These are phyloP conservation scores for Leucocoprinus sp. DNA, from an alignment of 768 basidiomycete genomes.

Conservation along the genomic window DNA sequence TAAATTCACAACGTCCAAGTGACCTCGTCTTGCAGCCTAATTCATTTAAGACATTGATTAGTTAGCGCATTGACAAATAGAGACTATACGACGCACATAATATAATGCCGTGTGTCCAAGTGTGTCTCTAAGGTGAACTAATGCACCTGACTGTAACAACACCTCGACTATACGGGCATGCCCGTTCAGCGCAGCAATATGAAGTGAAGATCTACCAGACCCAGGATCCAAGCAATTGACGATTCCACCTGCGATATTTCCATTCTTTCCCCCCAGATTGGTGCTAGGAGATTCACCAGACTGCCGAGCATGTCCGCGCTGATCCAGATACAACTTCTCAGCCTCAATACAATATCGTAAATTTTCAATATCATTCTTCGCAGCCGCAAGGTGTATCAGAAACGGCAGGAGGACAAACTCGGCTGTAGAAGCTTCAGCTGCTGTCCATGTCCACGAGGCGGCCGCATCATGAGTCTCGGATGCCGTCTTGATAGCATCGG, in stretches of 20 bases:
- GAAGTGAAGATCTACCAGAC: constrained; percentile 69
- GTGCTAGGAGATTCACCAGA: constrained; percentile 15
- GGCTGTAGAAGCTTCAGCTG: constrained; percentile 61
- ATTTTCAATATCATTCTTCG: constrained; percentile 56
- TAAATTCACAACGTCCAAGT: constrained; percentile 49
- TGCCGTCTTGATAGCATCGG: constrained; percentile 29
- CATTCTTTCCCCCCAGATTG: constrained; percentile 17
- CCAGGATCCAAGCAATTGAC: constrained; percentile 66
- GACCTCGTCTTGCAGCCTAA: constrained; percentile 70
- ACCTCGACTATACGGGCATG: constrained; percentile 33
- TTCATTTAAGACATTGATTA: constrained; percentile 18
- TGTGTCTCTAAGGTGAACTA: constrained; percentile 74
- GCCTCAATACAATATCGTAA: constrained; percentile 51
- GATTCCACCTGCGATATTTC: constrained; percentile 54
- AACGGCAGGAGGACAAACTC: constrained; percentile 69
- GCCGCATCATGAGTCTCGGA: constrained; percentile 31
- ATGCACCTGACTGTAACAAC: constrained; percentile 64
- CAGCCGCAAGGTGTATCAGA: constrained; percentile 72
- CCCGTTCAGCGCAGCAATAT: constrained; percentile 71
- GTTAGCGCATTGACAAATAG: neutral
- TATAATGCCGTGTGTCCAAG: constrained; percentile 82
- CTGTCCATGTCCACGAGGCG: constrained; percentile 75
- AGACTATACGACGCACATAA: constrained; percentile 42
- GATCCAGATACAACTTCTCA: constrained; percentile 17
- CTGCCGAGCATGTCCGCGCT: constrained; percentile 6